phyloP scores from a whole-genome alignment of 257 asterid genomes.

The Solanum tacnaense region DNA sequence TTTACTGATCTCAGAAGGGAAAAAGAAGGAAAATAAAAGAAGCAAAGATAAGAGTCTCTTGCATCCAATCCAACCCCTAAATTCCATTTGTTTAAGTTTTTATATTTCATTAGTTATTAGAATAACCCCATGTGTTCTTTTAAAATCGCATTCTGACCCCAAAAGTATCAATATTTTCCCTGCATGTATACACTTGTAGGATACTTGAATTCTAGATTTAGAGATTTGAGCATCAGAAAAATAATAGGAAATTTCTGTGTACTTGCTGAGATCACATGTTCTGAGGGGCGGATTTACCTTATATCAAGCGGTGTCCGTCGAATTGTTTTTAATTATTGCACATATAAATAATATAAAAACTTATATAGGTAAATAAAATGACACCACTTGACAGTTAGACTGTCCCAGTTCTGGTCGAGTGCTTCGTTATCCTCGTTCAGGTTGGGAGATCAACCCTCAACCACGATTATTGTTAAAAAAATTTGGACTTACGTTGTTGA shows the following conservation, averaged over 20 bases:
- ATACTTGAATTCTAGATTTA: background rate
- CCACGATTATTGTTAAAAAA: background rate
- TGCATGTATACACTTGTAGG: background rate
- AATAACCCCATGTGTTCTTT: background rate
- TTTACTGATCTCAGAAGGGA: background rate
- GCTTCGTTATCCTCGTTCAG: background rate
- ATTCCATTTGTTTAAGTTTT: background rate
- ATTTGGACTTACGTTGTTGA: background rate
- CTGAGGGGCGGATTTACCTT: background rate
- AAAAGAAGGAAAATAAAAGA: background rate
- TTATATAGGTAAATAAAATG: background rate
- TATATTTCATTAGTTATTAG: background rate
- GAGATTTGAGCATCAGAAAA: background rate
- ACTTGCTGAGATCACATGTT: background rate
- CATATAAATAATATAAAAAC: background rate
- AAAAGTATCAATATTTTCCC: background rate
- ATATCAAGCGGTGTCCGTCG: background rate
- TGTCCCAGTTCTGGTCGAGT: background rate
- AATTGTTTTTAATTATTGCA: background rate
- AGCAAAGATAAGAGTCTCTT: background rate
- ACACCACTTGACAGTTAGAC: background rate
- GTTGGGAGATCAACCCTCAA: background rate
- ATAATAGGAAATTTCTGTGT: background rate
- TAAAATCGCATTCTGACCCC: background rate
- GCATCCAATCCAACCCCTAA: background rate